Conservation (phyloP, 2,329 filamentous ascomycete species). For the Fusarium sp. region DNA sequence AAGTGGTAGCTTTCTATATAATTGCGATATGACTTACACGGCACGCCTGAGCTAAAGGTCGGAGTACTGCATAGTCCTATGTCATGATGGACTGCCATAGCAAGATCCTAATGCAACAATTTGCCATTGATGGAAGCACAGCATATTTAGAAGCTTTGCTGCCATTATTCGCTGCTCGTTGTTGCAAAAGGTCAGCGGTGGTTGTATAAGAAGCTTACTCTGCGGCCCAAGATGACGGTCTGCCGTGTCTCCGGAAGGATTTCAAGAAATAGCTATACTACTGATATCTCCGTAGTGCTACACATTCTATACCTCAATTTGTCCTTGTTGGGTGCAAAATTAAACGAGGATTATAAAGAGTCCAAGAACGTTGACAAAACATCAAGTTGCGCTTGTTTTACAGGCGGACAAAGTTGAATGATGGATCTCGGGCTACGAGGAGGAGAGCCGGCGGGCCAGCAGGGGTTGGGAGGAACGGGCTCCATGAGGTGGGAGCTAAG, state of each 20-base stretch:
- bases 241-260: slow-evolving; percentile 23
- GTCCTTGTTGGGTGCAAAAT: slow-evolving; percentile 53
- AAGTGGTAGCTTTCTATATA: neutral
- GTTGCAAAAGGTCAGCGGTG: slow-evolving; percentile 11
- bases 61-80: slow-evolving; percentile 22
- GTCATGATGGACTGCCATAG: slow-evolving; percentile 22
- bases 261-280: slow-evolving; percentile 12
- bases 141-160: neutral
- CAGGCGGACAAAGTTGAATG: slow-evolving; percentile 51
- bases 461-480: slow-evolving; percentile 38
- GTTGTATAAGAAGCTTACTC: slow-evolving; percentile 27
- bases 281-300: slow-evolving; percentile 20
- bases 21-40: slow-evolving; percentile 27
- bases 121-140: neutral
- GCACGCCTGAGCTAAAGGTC: slow-evolving; percentile 4
- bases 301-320: neutral
- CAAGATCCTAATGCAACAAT: neutral
- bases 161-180: neutral
- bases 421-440: slow-evolving; percentile 45
- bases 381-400: slow-evolving; percentile 47
- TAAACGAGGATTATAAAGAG: slow-evolving; percentile 69
- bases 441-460: slow-evolving; percentile 35
- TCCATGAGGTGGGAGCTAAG: slow-evolving; percentile 33
- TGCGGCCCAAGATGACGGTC: slow-evolving; percentile 31
- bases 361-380: slow-evolving; percentile 69